Evolutionary conservation across 495 filamentous ascomycete species (phyloP), one percentile per base, ranked within the genome.

Genomic region (Penicillium cosmopolitanum): DNA sequence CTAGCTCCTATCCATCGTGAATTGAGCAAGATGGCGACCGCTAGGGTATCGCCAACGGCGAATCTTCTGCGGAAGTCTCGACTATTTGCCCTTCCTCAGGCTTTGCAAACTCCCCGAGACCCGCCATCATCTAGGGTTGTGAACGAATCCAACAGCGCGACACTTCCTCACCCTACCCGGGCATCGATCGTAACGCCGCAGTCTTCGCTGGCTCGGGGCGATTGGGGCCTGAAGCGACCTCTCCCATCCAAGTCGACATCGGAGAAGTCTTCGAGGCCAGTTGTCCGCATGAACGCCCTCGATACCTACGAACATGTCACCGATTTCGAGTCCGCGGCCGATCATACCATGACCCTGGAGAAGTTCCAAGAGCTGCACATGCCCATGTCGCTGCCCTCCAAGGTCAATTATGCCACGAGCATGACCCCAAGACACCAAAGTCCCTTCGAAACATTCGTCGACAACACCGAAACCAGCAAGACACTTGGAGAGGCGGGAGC

Each of bases 141-240:
- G 50, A 74, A 65, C 61, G 69, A 75, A 53, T 89, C 88, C 35
- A 75, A 86, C 46, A 89, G 88, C 23, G 85, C 89, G 31, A 96
- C 94, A 28, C 76, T 84, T 18, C 84, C 84, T 57, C 87, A 88
- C 75, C 95, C 95, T n/a, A 92, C 85, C 57, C 84, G 90, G 68
- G 90, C 92, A 61, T 83, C 91, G 61, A 90, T 99, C 68, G 88
- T 90, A 16, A 96, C 93, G 1, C 87, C 92, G 3, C 66, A 73
- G 6, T 82, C 88, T 21, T 93, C 94, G n/a, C 82, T 91, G 35
- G 68, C 75, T 19, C 81, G 83, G 62, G 95, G 95, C 19, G 95
- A 98, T 67, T 99, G 95, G 96, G 95, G 95, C 23, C 77, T 98
- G 62, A 99, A 99, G 74, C 81, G 96, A 38, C 80, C 91, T 9